phyloP scores from a whole-genome alignment of 352 stramenopile genomes.

The Globisporangium paroecandrum region DNA sequence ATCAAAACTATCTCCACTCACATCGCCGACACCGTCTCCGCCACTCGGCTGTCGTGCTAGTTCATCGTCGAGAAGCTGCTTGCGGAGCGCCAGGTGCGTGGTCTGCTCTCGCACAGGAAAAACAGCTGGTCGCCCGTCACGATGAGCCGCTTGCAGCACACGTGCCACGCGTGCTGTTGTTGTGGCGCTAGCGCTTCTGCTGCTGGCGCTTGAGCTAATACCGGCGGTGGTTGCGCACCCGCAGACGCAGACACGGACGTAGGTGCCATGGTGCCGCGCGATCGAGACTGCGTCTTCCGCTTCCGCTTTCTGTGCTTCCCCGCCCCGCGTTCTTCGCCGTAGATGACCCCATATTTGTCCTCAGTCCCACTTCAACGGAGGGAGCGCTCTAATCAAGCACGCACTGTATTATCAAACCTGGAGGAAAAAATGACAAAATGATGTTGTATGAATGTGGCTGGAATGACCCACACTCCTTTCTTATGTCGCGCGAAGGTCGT shows the following conservation, averaged over 20 bases:
- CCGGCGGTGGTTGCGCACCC: not conserved
- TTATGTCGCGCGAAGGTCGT: not conserved
- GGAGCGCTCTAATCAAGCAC: not conserved
- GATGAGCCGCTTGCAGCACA: constrained; percentile 11
- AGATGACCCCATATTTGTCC: not conserved
- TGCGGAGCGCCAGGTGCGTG: constrained; percentile 17
- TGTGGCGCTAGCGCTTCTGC: not conserved
- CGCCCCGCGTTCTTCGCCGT: not conserved
- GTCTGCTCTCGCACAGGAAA: constrained; percentile 19
- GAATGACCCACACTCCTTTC: not conserved
- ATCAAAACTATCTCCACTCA: not conserved
- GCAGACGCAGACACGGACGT: not conserved
- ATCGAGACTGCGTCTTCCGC: not conserved
- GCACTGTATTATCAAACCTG: not conserved
- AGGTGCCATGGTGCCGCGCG: not conserved
- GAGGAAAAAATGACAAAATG: not conserved
- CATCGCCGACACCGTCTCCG: too few species aligned
- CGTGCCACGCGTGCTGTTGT: constrained; percentile 6
- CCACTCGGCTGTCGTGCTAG: not conserved
- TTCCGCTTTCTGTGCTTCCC: not conserved
- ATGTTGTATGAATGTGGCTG: constrained; percentile 5
- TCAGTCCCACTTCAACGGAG: not conserved
- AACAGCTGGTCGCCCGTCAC: constrained; percentile 12
- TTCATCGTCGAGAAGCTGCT: constrained; percentile 16
- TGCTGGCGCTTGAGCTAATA: not conserved